Evolutionary conservation across 305 asterid genomes (phyloP).

Genomic region (Plantago coronopus): DNA sequence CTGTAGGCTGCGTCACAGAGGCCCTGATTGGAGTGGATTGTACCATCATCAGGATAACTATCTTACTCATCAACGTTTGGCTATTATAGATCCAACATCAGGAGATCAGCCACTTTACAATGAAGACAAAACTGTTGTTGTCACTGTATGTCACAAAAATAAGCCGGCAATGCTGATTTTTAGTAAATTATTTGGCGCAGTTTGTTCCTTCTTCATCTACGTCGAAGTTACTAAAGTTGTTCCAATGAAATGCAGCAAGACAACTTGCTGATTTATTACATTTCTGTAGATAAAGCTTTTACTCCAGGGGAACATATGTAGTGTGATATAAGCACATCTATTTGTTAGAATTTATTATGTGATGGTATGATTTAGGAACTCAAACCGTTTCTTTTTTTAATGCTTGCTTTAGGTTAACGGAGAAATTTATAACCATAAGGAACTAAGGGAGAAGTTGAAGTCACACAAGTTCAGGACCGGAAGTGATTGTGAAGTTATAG

Average conservation of each 20-base stretch:
- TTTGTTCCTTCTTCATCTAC: conserved; percentile 15
- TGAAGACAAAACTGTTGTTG: conserved; percentile 88
- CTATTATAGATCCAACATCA: conserved; percentile 91
- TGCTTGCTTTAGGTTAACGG: conserved; percentile 74
- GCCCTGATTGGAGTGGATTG: conserved; percentile 99
- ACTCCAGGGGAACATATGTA: not conserved
- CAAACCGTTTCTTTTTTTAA: not conserved
- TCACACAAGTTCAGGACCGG: conserved; percentile 84
- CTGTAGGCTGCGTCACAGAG: conserved; percentile 91
- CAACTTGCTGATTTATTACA: not conserved
- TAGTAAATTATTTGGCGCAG: not conserved
- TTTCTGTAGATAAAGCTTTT: not conserved
- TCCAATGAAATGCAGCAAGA: not conserved
- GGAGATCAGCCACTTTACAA: conserved; percentile 99
- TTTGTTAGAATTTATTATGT: not conserved
- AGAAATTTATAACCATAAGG: conserved; percentile 95
- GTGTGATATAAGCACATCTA: no score
- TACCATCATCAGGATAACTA: conserved; percentile 74
- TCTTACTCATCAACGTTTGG: conserved; percentile 96
- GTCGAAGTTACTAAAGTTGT: not conserved
- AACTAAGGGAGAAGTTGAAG: conserved; percentile 58
- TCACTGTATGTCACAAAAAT: conserved; percentile 55
- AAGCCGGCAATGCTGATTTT: conserved; percentile 14
- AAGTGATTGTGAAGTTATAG: conserved; percentile 99
- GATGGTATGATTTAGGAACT: not conserved